Base-by-base conservation (phyloP, 2,329 filamentous ascomycete genomes). In the Sporothrix euskadiensis region DNA sequence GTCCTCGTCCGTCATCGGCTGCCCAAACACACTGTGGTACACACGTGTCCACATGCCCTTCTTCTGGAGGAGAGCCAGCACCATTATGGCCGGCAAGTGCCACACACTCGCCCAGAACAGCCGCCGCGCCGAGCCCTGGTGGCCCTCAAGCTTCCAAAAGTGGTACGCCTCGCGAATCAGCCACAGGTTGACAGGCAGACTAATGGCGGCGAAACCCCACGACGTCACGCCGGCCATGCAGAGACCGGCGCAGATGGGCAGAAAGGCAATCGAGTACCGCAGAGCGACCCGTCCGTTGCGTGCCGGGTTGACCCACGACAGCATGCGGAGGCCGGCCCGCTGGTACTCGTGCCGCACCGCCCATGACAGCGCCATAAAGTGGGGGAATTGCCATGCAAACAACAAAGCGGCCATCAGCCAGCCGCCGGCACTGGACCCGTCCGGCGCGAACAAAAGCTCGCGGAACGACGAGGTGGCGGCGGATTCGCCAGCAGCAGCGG, bases 91-190 rank as follows among this genome's bases (percentile, higher is more conserved):
- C 0, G 96, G 96, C 66, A 99, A 82, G 83, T 98, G 94, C 96
- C 95, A 98, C 10, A 99, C 94, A 81, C 94, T 97, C 1, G 96
- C 94, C 96, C 96, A 99, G 82, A 99, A 99, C 71, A 99, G 82
- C 0, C 91, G 91, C 73, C 94, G 88, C 1, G 96, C 94, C 22
- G 88, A 93, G 1, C 94, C 94, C 77, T 91, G 90, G 75, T 91
- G 88, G 14, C 95, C 95, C 78, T 94, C 89, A 39, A 88, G 84
- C 75, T 87, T 88, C 91, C 92, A 97, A 83, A 98, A 98, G 52
- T 86, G 85, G 78, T 93, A 88, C 0, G 95, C 94, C 81, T 97
- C 91, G 71, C 89, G 88, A 9, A 90, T 86, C 77, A 99, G 88
- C 96, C 96, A 99, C 44, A 86, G 84, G 80, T 99, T 99, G 75